A percentile compares a stretch with the other conserved stretches of the same genome.
These are phyloP conservation scores for Chlamydomonas reinhardtii DNA, from an alignment of 163 green algal species.

Conservation along the genomic window DNA sequence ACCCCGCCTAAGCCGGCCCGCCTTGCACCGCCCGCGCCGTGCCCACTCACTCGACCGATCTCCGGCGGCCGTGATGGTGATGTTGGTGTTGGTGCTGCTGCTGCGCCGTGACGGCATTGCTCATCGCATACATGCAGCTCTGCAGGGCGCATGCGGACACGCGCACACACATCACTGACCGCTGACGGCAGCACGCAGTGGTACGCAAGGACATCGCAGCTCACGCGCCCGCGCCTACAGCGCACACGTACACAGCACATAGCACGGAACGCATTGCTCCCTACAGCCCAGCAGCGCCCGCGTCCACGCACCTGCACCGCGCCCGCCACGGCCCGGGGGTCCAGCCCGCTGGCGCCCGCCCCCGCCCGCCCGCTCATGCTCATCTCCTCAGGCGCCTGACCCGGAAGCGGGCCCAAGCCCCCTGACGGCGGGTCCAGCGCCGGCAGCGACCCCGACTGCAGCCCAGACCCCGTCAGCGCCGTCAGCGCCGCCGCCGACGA, in stretches of 20 bases:
- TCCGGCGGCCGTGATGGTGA: no score
- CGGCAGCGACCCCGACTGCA: neutral
- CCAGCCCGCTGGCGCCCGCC: neutral
- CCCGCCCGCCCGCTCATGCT: neutral
- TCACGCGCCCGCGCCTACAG: no score
- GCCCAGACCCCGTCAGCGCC: neutral
- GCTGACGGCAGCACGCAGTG: no score
- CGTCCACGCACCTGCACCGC: slow-evolving; percentile 16
- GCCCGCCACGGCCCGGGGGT: slow-evolving; percentile 32
- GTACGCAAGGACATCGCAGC: no score
- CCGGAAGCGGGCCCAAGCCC: neutral
- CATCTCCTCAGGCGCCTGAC: no score
- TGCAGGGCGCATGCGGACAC: neutral
- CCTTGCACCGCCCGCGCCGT: no score
- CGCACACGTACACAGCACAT: no score
- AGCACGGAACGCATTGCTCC: no score
- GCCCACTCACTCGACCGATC: no score
- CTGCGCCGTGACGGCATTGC: slow-evolving; percentile 7
- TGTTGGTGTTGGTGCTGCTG: slow-evolving; percentile 5
- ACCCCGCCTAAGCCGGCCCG: no score
- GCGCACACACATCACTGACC: no score
- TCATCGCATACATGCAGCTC: slow-evolving; percentile 52
- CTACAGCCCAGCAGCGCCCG: neutral
- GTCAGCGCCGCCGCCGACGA: neutral
- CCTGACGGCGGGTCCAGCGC: no score